phyloP scores from a whole-genome alignment of 2,329 filamentous ascomycete species.

The Neofusicoccum parvum region DNA sequence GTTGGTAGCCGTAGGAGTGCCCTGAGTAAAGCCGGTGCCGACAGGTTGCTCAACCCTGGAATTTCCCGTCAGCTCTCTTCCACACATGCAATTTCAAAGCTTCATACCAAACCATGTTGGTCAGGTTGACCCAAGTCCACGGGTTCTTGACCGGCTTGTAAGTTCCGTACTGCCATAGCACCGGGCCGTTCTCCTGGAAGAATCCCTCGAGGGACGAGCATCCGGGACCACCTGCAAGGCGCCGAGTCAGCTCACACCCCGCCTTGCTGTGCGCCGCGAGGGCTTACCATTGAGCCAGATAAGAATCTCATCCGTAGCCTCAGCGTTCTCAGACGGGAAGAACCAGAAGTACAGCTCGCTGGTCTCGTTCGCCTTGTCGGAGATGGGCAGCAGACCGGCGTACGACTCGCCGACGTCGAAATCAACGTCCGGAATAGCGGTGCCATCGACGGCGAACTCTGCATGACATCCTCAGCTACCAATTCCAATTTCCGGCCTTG shows the following conservation, averaged over 20 bases:
- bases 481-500: constrained; percentile 36
- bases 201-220: constrained; percentile 52
- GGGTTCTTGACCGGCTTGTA: constrained; percentile 42
- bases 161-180: constrained; percentile 49
- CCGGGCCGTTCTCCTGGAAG: constrained; percentile 51
- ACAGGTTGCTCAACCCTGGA: constrained; percentile 63
- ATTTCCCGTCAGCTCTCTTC: no score
- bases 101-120: constrained; percentile 68
- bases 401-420: constrained; percentile 71
- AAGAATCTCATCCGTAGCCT: constrained; percentile 59
- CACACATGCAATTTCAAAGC: no score
- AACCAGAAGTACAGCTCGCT: constrained; percentile 66
- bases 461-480: no score
- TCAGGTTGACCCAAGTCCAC: constrained; percentile 61
- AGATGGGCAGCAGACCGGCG: constrained; percentile 64
- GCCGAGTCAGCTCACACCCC: constrained; percentile 6
- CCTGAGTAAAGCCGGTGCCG: constrained; percentile 69
- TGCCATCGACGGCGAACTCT: constrained; percentile 68
- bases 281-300: constrained; percentile 52
- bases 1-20: constrained; percentile 63
- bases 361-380: constrained; percentile 50
- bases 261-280: neutral
- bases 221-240: constrained; percentile 41
- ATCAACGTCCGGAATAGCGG: constrained; percentile 65
- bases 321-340: constrained; percentile 59